A percentile compares a stretch with the other conserved stretches of the same genome.
Evolutionary conservation across 345 rosid species (phyloP).

Genomic region (Populus tremula): DNA sequence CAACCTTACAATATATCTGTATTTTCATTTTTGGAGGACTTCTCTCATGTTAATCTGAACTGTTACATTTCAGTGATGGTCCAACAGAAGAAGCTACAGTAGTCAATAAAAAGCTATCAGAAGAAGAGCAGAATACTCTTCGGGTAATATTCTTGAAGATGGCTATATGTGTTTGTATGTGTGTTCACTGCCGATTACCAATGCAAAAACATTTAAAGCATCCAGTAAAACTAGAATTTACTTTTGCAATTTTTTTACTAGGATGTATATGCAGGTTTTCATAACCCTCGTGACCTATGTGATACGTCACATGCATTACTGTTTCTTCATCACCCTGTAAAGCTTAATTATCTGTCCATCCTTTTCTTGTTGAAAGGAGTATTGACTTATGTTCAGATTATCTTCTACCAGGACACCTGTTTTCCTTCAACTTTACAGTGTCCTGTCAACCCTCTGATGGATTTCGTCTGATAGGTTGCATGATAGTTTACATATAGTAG

Average conservation of each 20-base stretch:
- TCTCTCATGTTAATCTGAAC: background rate
- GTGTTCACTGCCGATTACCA: background rate
- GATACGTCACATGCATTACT: too few species aligned
- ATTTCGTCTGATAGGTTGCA: background rate
- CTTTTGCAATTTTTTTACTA: background rate
- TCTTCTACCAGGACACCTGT: too few species aligned
- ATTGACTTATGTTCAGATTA: too few species aligned
- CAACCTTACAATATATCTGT: background rate
- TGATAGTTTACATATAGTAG: background rate
- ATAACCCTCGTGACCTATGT: too few species aligned
- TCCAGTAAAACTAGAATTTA: background rate
- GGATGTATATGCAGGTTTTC: background rate
- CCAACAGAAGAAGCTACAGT: slow-evolving; percentile 47
- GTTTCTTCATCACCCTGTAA: too few species aligned
- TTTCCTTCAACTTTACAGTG: background rate
- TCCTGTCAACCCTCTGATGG: background rate
- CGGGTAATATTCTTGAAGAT: slow-evolving; percentile 42
- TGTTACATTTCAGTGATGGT: slow-evolving; percentile 43
- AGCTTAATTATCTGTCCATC: too few species aligned
- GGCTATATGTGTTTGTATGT: too few species aligned
- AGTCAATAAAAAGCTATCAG: slow-evolving; percentile 58
- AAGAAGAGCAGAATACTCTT: slow-evolving; percentile 65
- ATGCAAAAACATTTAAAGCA: background rate
- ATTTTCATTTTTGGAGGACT: slow-evolving; percentile 8
- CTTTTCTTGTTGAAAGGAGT: too few species aligned